Conservation (phyloP, 2,329 filamentous ascomycete genomes). For the Trichoderma aggressivum region DNA sequence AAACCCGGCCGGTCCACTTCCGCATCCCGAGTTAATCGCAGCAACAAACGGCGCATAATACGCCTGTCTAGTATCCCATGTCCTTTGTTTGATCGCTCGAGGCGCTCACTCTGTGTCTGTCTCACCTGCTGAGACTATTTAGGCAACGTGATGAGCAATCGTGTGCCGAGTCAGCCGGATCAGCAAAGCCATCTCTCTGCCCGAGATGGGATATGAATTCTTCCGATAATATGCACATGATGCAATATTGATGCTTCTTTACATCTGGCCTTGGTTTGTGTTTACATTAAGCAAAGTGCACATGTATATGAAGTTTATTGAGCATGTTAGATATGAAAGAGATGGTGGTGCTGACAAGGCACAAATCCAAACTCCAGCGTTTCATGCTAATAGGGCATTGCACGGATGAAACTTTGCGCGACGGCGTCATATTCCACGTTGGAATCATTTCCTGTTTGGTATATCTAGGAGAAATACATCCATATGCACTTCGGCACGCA, state of each 20-base stretch:
- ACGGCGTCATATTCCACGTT: neutral
- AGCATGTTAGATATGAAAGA: neutral
- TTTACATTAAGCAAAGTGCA: neutral
- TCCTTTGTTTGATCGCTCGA: neutral
- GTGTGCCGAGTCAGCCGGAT: neutral
- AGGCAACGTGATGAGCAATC: neutral
- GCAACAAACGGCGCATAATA: neutral
- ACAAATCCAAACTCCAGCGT: neutral
- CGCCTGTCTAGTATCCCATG: neutral
- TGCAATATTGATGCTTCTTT: neutral
- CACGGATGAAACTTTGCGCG: neutral
- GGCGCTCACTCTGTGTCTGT: neutral
- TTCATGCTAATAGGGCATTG: neutral
- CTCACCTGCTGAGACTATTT: neutral
- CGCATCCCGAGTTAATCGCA: neutral
- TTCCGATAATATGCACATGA: neutral
- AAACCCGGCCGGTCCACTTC: neutral
- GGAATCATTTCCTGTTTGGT: neutral
- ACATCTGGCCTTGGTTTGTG: neutral
- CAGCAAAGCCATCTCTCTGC: neutral
- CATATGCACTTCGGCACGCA: neutral
- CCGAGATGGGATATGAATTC: neutral
- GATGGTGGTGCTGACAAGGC: neutral
- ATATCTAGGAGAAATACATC: neutral
- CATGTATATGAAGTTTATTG: neutral